Evolutionary conservation across 2,329 filamentous ascomycete genomes (phyloP).

Genomic region (Dothistroma septosporum): DNA sequence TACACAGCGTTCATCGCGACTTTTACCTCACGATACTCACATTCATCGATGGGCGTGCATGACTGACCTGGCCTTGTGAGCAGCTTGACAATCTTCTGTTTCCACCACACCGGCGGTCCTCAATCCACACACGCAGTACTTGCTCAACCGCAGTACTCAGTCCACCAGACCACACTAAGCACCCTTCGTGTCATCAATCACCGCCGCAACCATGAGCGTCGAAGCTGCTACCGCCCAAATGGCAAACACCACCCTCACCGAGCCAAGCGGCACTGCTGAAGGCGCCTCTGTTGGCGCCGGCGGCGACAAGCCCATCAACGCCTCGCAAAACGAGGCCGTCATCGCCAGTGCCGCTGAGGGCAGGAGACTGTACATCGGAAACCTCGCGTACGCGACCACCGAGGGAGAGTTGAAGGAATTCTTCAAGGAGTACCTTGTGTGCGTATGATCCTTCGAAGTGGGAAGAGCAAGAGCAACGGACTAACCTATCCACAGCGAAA

Average conservation of each 20-base stretch:
- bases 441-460: conserved; percentile 49
- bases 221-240: conserved; percentile 71
- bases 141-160: conserved; percentile 25
- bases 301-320: conserved; percentile 63
- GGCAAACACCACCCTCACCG: conserved; percentile 62
- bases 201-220: conserved; percentile 77
- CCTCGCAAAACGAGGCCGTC: conserved; percentile 80
- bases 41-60: not conserved
- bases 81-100: conserved; percentile 47
- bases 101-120: conserved; percentile 45
- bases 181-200: conserved; percentile 54
- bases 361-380: conserved; percentile 99
- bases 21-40: not conserved
- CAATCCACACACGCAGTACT: conserved; percentile 37
- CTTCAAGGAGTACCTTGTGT: conserved; percentile 99
- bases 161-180: conserved; percentile 14
- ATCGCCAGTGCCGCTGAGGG: conserved; percentile 97
- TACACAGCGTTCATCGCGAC: conserved; percentile 3
- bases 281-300: conserved; percentile 50
- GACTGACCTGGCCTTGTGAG: conserved; percentile 14
- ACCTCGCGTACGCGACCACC: conserved; percentile 99
- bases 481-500: conserved; percentile 64
- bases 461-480: conserved; percentile 2
- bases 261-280: conserved; percentile 52
- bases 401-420: conserved; percentile 99